Base-by-base conservation (phyloP, 495 filamentous ascomycete genomes). In the Penicillium lividum region DNA sequence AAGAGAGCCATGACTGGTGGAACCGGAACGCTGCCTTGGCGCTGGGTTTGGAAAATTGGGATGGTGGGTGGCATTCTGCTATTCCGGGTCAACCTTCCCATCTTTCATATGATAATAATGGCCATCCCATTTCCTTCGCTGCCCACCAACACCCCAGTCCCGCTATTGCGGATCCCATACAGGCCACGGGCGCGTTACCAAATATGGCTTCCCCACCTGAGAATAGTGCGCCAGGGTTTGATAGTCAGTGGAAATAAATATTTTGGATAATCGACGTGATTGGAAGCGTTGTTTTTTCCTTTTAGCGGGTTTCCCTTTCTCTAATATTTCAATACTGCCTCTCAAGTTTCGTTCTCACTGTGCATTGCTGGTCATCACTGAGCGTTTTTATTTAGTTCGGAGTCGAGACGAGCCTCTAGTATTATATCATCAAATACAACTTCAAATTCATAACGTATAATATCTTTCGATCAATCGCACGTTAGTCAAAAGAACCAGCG, bases 1-100 rank as follows among this genome's bases (percentile, higher is more conserved):
- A 80, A 48, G 78, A 82, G 44, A 82, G 77, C 54, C 83, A 83
- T 50, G 78, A 85, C 36, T 86, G 83, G 84, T 86, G 82, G 83
- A 66, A 81, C 43, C 69, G 73, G 7, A 82, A 84, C 59, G 72
- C 81, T 9, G 73, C 71, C 18, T 68, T 69, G 27, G 53, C 38
- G 18, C 7, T 61, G 82, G 42, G 69, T 67, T 7, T 56, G 53
- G 80, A 79, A 18, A 79, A 74, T 51, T 86, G 83, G 83, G 64
- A 56, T 13, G 61, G 53, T 5, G 38, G 53, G 9, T 69, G 67
- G 67, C 59, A 48, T 40, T 22, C 61, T 9, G n/a, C 45, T 15
- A 30, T 61, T 1, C 38, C 50, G 13, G 34, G 5, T 11, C 53
- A 47, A n/a, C 34, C 57, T 42, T 15, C 61, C 40, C 34, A 54